Conservation (phyloP, 2,329 filamentous ascomycete genomes). For the Aspergillus fumigatiaffinis region DNA sequence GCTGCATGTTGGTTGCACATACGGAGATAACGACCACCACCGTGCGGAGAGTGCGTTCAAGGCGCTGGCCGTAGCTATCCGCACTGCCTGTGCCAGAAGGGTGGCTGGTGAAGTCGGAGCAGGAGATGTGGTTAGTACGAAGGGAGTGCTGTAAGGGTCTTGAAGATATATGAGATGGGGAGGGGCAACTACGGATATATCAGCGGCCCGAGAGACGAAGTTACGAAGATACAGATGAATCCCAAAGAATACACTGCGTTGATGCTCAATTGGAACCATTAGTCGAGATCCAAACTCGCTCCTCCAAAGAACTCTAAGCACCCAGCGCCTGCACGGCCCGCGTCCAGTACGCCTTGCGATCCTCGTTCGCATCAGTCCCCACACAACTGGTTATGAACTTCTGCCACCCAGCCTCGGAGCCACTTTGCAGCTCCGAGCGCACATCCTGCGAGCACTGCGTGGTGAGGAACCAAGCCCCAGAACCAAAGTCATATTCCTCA, state of each 20-base stretch:
- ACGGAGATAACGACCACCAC: conserved; percentile 93
- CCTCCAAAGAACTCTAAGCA: conserved; percentile 12
- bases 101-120: conserved; percentile 77
- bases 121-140: conserved; percentile 92
- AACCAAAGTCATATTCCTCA: conserved; percentile 53
- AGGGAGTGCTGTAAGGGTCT: conserved; percentile 68
- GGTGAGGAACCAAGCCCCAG: conserved; percentile 59
- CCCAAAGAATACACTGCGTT: not conserved
- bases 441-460: conserved; percentile 50
- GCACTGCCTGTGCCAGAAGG: conserved; percentile 67
- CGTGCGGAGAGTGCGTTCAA: conserved; percentile 96
- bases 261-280: not conserved
- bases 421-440: conserved; percentile 43
- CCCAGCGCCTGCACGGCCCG: conserved; percentile 44
- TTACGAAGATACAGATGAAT: conserved; percentile 1
- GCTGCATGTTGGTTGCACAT: conserved; percentile 89
- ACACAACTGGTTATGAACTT: conserved; percentile 55
- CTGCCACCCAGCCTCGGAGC: conserved; percentile 48
- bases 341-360: conserved; percentile 49
- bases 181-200: conserved; percentile 1
- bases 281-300: not conserved
- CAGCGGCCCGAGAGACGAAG: conserved; percentile 3
- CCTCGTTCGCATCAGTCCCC: conserved; percentile 44
- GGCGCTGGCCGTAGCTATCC: conserved; percentile 82
- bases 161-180: not conserved